A percentile compares a stretch with the other conserved stretches of the same genome.
Conservation (phyloP, 2,329 filamentous ascomycete species). For the Thermoascus crustaceus region DNA sequence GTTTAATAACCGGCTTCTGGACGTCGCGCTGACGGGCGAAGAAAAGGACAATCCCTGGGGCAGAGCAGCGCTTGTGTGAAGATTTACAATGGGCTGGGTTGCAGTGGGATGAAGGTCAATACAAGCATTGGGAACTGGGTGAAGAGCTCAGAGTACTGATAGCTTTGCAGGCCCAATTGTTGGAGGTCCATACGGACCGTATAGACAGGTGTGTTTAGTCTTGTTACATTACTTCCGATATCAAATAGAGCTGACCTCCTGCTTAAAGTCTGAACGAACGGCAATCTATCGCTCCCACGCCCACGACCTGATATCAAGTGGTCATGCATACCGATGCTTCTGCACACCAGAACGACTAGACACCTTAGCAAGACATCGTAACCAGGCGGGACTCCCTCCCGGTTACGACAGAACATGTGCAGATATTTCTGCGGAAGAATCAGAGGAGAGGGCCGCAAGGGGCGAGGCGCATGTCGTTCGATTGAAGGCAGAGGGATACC, state of each 20-base stretch:
- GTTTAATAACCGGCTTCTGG: background rate
- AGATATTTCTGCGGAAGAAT: constrained; percentile 57
- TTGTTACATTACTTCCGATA: background rate
- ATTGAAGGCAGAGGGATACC: constrained; percentile 59
- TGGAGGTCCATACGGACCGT: constrained; percentile 75
- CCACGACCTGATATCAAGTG: constrained; percentile 57
- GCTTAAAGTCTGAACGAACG: constrained; percentile 64
- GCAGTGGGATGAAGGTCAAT: constrained; percentile 79
- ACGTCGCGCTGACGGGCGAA: constrained; percentile 36
- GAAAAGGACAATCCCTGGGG: constrained; percentile 73
- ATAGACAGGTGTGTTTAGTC: constrained; percentile 58
- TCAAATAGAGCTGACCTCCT: constrained; percentile 9
- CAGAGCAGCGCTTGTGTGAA: constrained; percentile 66
- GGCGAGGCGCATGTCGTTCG: constrained; percentile 71
- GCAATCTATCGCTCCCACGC: constrained; percentile 64
- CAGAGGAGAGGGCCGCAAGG: constrained; percentile 58
- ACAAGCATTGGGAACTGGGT: background rate
- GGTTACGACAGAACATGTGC: constrained; percentile 69
- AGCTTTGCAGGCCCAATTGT: constrained; percentile 60
- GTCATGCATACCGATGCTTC: constrained; percentile 87
- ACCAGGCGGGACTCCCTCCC: constrained; percentile 49
- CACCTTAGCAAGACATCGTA: constrained; percentile 54
- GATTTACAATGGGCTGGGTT: constrained; percentile 86
- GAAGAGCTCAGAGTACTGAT: constrained; percentile 6
- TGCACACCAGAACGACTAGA: constrained; percentile 67